These are phyloP conservation scores for Protostelium mycophagum DNA, from an alignment of 78 protist species.

Conservation along the genomic window DNA sequence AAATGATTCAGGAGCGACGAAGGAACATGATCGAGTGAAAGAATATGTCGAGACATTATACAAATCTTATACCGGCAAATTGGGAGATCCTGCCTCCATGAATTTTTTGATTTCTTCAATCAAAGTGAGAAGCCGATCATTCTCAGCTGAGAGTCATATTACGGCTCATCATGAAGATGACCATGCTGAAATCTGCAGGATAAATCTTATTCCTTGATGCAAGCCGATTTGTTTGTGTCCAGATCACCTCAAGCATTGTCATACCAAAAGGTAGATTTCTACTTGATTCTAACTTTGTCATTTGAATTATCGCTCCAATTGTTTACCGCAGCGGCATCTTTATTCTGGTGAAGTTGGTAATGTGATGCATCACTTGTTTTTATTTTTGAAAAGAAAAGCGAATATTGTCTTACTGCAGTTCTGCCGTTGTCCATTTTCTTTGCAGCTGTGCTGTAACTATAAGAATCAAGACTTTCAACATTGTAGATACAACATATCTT, in stretches of 20 bases:
- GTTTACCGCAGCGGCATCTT: too few relatives aligned
- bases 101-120: constrained; percentile 27
- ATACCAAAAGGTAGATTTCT: neutral
- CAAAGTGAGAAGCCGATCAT: too few relatives aligned
- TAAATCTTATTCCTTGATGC: constrained; percentile 22
- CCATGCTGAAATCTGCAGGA: neutral
- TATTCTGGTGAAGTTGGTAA: too few relatives aligned
- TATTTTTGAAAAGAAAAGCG: constrained; percentile 41
- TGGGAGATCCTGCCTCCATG: constrained; percentile 61
- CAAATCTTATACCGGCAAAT: constrained; percentile 25
- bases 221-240: constrained; percentile 51
- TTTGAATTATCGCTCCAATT: too few relatives aligned
- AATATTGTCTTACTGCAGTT: neutral
- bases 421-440: too few relatives aligned
- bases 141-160: too few relatives aligned
- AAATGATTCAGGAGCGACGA: neutral
- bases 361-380: too few relatives aligned
- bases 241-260: neutral
- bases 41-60: constrained; percentile 32
- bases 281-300: too few relatives aligned
- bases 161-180: neutral
- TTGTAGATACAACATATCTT: too few relatives aligned
- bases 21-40: constrained; percentile 4
- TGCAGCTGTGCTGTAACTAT: too few relatives aligned
- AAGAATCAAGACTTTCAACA: too few relatives aligned